Evolutionary conservation across 306 rosid species (phyloP).

Genomic region (Urtica urens): DNA sequence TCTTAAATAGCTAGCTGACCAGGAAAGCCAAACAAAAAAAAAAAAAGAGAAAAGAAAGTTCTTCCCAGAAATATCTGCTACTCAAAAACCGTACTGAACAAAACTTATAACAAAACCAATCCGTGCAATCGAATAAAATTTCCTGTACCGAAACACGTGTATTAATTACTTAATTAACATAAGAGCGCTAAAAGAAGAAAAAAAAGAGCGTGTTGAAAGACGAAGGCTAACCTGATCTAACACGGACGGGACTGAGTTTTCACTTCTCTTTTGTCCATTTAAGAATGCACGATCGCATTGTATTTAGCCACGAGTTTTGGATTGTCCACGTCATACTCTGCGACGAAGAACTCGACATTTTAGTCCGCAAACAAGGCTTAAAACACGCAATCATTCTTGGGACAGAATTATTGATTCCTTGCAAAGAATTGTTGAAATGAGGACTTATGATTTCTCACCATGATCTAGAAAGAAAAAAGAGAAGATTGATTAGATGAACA

Average conservation of each 20-base stretch:
- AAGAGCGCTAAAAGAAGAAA: slow-evolving; percentile 3
- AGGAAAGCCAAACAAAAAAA: too few relatives aligned
- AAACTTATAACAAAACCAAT: slow-evolving; percentile 10
- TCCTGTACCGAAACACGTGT: slow-evolving; percentile 63
- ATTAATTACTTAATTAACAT: not conserved
- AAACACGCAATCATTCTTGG: too few relatives aligned
- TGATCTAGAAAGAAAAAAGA: too few relatives aligned
- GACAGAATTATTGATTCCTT: not conserved
- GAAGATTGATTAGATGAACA: slow-evolving; percentile 32
- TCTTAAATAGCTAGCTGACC: too few relatives aligned
- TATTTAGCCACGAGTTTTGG: slow-evolving; percentile 67
- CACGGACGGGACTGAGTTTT: slow-evolving; percentile 81
- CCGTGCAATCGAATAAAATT: slow-evolving; percentile 39
- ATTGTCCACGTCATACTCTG: slow-evolving; percentile 76
- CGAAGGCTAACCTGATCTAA: slow-evolving; percentile 54
- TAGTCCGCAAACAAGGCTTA: too few relatives aligned
- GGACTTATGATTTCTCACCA: too few relatives aligned
- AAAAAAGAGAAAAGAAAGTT: not conserved
- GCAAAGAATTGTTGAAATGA: too few relatives aligned
- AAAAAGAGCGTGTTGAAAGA: not conserved
- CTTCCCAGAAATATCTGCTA: slow-evolving; percentile 19
- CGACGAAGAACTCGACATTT: slow-evolving; percentile 17
- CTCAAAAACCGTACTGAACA: slow-evolving; percentile 23
- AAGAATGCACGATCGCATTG: slow-evolving; percentile 89
- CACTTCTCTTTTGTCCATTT: slow-evolving; percentile 99